These are phyloP conservation scores for Hanseniaspora hatyaiensis DNA, from an alignment of 805 yeast species.

Conservation along the genomic window DNA sequence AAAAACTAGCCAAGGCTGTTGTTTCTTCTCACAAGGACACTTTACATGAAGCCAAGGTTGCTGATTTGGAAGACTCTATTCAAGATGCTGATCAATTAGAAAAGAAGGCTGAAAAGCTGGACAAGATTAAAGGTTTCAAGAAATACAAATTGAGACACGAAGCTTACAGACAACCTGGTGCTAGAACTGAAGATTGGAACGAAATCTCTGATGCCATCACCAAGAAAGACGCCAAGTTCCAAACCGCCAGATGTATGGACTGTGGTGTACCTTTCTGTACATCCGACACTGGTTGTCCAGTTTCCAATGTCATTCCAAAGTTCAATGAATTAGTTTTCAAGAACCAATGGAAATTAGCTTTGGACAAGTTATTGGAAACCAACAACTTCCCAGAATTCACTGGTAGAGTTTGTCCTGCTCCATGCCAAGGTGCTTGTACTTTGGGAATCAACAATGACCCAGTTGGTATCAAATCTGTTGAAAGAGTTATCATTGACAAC, in stretches of 20 bases:
- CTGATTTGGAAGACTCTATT: conserved; percentile 83
- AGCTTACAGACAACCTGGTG: conserved; percentile 64
- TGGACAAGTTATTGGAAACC: conserved; percentile 84
- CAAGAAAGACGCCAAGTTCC: conserved; percentile 75
- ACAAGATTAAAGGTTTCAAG: conserved; percentile 83
- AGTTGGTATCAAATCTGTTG: conserved; percentile 92
- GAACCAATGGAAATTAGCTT: conserved; percentile 88
- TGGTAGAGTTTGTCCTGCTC: conserved; percentile 97
- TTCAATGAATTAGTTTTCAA: conserved; percentile 95
- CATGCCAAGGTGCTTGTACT: conserved; percentile 95
- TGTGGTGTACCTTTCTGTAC: conserved; percentile 99
- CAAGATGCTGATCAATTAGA: conserved; percentile 54
- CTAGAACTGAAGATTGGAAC: conserved; percentile 81
- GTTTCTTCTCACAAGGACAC: conserved; percentile 28
- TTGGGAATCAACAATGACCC: conserved; percentile 89
- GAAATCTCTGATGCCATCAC: conserved; percentile 73
- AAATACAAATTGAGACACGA: conserved; percentile 84
- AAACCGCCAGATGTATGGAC: conserved; percentile 98
- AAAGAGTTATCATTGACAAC: conserved; percentile 89
- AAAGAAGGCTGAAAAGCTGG: conserved; percentile 52
- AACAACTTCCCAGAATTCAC: conserved; percentile 98
- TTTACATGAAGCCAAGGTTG: conserved; percentile 63
- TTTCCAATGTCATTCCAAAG: conserved; percentile 91
- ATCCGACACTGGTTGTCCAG: conserved; percentile 95
- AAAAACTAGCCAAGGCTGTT: conserved; percentile 38